A percentile compares a stretch with the other conserved stretches of the same genome.
Evolutionary conservation across 2,329 filamentous ascomycete genomes (phyloP).

Genomic region (Neocatenulostroma microsporum): DNA sequence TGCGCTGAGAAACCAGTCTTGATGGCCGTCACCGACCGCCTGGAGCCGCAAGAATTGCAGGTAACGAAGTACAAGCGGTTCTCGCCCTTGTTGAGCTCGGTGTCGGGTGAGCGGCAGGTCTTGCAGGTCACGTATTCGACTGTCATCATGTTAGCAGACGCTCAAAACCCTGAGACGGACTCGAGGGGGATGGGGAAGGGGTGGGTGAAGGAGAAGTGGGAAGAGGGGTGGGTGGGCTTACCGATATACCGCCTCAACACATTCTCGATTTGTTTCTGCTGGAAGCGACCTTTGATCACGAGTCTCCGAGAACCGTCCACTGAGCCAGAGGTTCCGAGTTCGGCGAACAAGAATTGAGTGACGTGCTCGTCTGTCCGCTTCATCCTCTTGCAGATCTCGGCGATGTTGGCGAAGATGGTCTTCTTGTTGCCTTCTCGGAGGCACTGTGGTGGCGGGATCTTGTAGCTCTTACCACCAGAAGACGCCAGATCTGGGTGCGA

Average conservation of each 20-base stretch:
- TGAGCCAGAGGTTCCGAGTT: conserved; percentile 93
- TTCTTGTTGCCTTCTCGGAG: conserved; percentile 99
- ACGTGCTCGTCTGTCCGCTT: conserved; percentile 92
- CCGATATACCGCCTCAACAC: conserved; percentile 91
- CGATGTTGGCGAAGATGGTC: conserved; percentile 98
- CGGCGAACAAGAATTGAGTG: conserved; percentile 92
- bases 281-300: conserved; percentile 99
- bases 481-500: conserved; percentile 95
- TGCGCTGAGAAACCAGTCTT: conserved; percentile 99
- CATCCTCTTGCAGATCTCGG: conserved; percentile 98
- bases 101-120: conserved; percentile 90
- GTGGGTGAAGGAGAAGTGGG: background rate
- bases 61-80: conserved; percentile 99
- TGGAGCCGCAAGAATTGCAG: conserved; percentile 62
- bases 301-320: conserved; percentile 87
- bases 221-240: conserved; percentile 39
- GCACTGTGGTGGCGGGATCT: conserved; percentile 97
- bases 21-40: conserved; percentile 91
- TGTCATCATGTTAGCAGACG: conserved; percentile 28
- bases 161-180: background rate
- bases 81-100: conserved; percentile 96
- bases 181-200: no score
- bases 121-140: conserved; percentile 99
- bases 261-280: conserved; percentile 99
- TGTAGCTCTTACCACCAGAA: conserved; percentile 74